phyloP scores from a whole-genome alignment of 2,329 filamentous ascomycete species.

The Ustilaginoidea virens region DNA sequence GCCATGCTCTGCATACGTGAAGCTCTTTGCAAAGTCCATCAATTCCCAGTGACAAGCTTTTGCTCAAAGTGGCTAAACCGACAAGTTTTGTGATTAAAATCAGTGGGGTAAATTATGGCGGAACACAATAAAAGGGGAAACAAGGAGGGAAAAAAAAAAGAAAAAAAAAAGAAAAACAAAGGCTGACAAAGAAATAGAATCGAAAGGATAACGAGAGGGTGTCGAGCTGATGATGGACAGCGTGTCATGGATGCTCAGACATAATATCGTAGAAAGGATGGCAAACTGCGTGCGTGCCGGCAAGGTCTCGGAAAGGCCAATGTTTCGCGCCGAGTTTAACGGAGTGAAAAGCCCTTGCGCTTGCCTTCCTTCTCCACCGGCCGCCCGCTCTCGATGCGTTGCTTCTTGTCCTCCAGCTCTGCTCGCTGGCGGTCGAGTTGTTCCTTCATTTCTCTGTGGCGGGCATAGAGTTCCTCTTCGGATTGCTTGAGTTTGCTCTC shows the following conservation, averaged over 20 bases:
- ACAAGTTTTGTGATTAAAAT: conserved; percentile 15
- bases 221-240: conserved; percentile 42
- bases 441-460: conserved; percentile 99
- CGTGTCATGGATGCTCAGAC: conserved; percentile 42
- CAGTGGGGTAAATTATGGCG: no score
- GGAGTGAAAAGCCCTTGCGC: conserved; percentile 98
- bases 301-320: no score
- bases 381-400: conserved; percentile 82
- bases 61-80: conserved; percentile 19
- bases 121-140: no score
- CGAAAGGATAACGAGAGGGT: conserved; percentile 35
- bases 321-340: conserved; percentile 42
- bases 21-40: conserved; percentile 14
- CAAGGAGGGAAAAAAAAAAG: conserved; percentile 21
- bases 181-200: conserved; percentile 22
- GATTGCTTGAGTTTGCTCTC: conserved; percentile 99
- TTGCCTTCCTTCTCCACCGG: conserved; percentile 96
- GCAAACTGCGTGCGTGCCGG: conserved; percentile 4
- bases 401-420: conserved; percentile 98
- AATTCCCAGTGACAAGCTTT: conserved; percentile 17
- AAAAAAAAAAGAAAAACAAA: conserved; percentile 19
- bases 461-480: conserved; percentile 95
- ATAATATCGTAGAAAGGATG: conserved; percentile 31
- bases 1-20: conserved; percentile 21
- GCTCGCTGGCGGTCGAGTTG: conserved; percentile 88